Evolutionary conservation across 495 filamentous ascomycete genomes (phyloP), one percentile per base, ranked within the genome.

Genomic region (Lasiosphaeria hispida): DNA sequence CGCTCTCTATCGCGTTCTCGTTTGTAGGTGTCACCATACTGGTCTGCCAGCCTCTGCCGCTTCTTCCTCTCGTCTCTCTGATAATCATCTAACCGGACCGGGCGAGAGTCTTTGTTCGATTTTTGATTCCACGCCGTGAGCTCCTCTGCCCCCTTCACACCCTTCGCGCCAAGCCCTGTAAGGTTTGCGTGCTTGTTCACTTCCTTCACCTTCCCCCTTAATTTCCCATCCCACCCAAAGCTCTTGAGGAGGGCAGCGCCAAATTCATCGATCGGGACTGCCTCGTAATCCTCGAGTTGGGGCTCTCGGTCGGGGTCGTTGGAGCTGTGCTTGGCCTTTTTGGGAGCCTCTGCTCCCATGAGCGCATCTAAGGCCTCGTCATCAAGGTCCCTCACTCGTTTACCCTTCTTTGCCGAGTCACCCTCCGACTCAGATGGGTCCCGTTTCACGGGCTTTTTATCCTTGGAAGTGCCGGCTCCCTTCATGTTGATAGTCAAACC

Each of bases 161-260:
- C 83, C 64, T 87, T 88, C 2, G 83, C 81, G 4, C 94, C 94
- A 34, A 99, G 86, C 0, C 95, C 94, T 30, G 96, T 75, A 40
- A 94, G 78, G 17, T 90, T 90, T 18, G 90, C 88, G 18, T 91
- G 80, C 35, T 85, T 80, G 67, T 88, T 42, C 49, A 72, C 66
- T 68, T 80, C 71, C 63, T 76, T 75, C 11, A 72, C 71, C 51
- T 76, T 77, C 55, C 50, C 80, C 64, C 36, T 82, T 79, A 67
- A 81, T 80, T 93, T 84, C 1, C 92, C 93, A 57, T 96, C 90
- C 93, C 92, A 97, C 4, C 94, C 94, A 85, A 96, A 95, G 10
- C 91, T 90, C 7, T 90, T 83, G 23, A 99, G 80, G 49, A 97
- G 73, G 2, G 90, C 90, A 18, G 89, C 86, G 35, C 93, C 94